Evolutionary conservation across 2,329 filamentous ascomycete genomes (phyloP).

Genomic region (Colletotrichum sp.): DNA sequence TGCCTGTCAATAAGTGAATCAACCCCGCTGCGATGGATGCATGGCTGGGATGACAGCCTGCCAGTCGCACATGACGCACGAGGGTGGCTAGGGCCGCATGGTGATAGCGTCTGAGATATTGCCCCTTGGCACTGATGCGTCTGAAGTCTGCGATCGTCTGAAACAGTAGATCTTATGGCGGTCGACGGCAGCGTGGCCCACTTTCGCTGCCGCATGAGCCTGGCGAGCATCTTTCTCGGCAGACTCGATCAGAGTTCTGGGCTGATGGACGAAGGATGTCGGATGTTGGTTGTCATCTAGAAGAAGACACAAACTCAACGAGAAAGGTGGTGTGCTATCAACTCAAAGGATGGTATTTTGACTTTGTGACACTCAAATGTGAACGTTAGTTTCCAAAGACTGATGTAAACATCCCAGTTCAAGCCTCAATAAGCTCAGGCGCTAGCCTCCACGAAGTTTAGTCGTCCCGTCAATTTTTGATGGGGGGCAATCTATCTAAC

Average conservation of each 20-base stretch:
- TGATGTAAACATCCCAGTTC: background rate
- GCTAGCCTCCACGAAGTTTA: background rate
- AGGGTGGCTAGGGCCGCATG: background rate
- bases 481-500: background rate
- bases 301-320: background rate
- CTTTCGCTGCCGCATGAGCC: background rate
- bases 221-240: background rate
- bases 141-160: constrained; percentile 17
- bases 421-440: background rate
- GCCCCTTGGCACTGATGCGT: constrained; percentile 6
- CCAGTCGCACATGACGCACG: background rate
- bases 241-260: background rate
- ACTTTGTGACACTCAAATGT: background rate
- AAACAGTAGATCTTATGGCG: constrained; percentile 11
- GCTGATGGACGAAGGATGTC: background rate
- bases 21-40: background rate
- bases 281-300: background rate
- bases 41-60: background rate
- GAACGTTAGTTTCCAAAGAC: background rate
- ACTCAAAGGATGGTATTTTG: background rate
- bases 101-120: background rate
- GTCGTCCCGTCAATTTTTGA: background rate
- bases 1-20: background rate
- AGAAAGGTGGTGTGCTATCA: background rate
- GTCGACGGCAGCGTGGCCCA: background rate